Conservation (phyloP, 306 rosid species). For the Vigna unguiculata region DNA sequence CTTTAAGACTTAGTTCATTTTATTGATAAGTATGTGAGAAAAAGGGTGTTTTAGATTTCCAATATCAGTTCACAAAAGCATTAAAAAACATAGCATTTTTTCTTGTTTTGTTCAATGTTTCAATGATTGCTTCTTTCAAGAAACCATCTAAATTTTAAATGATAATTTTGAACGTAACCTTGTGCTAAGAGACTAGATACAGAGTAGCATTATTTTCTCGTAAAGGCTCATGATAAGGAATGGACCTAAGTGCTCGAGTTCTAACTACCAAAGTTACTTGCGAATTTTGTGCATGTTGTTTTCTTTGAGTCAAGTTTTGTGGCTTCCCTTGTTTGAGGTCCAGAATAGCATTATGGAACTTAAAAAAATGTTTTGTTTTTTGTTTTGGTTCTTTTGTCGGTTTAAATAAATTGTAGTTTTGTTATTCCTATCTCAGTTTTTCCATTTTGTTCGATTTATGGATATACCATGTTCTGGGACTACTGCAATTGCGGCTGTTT, state of each 20-base stretch:
- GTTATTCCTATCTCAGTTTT: background rate
- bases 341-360: background rate
- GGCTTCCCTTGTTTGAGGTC: background rate
- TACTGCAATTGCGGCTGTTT: no score
- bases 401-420: background rate
- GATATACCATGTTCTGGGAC: background rate
- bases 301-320: background rate
- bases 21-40: slow-evolving; percentile 61
- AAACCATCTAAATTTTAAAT: slow-evolving; percentile 22
- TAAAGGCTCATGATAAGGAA: slow-evolving; percentile 12
- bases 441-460: background rate
- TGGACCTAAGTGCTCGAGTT: slow-evolving; percentile 6
- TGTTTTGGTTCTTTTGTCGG: background rate
- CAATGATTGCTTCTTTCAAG: slow-evolving; percentile 27
- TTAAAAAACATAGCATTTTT: background rate
- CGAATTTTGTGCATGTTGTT: background rate
- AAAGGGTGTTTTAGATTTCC: slow-evolving; percentile 48
- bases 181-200: slow-evolving; percentile 43
- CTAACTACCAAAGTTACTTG: slow-evolving; percentile 32
- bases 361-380: slow-evolving; percentile 13
- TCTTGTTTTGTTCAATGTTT: slow-evolving; percentile 30
- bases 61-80: slow-evolving; percentile 39
- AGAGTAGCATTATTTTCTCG: slow-evolving; percentile 19
- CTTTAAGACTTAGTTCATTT: background rate
- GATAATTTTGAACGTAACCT: slow-evolving; percentile 16